Percentiles rank a stretch among this genome's conserved stretches.
Evolutionary conservation across 148 eudicot species (phyloP).

Genomic region (Linanthus parryae): DNA sequence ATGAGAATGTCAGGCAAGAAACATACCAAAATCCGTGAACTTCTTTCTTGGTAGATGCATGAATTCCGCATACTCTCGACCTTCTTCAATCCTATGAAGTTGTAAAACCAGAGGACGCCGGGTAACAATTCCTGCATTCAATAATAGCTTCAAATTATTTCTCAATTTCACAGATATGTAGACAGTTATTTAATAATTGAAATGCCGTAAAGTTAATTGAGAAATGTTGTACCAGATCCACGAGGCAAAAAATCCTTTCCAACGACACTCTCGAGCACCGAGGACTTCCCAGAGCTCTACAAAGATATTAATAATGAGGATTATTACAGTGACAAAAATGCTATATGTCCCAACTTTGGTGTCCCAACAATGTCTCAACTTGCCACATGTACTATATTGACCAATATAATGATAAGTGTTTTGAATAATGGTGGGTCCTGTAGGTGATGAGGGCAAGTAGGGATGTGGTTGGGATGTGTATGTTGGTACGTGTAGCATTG

Average conservation of each 20-base stretch:
- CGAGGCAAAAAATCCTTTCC: conserved; percentile 99
- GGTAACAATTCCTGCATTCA: conserved; percentile 80
- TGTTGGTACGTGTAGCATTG: too few species aligned
- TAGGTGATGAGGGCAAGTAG: too few species aligned
- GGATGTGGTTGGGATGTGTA: too few species aligned
- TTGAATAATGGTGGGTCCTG: too few species aligned
- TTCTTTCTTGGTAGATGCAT: conserved; percentile 82
- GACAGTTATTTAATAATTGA: neutral
- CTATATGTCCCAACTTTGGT: too few species aligned
- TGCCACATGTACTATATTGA: too few species aligned
- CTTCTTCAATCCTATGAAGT: conserved; percentile 86
- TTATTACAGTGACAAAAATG: neutral
- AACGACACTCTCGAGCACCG: conserved; percentile 91
- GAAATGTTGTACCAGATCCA: conserved; percentile 73
- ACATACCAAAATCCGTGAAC: conserved; percentile 84
- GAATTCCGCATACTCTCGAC: conserved; percentile 95
- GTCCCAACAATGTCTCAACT: too few species aligned
- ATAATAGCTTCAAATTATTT: conserved; percentile 5
- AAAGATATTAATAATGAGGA: conserved; percentile 12
- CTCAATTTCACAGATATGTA: neutral
- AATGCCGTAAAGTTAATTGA: neutral
- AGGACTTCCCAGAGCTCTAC: conserved; percentile 98
- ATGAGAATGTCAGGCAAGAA: too few species aligned
- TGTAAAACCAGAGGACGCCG: conserved; percentile 98
- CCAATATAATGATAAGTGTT: too few species aligned